Evolutionary conservation across 2,329 filamentous ascomycete genomes (phyloP).

Genomic region (Trichoderma sp.): DNA sequence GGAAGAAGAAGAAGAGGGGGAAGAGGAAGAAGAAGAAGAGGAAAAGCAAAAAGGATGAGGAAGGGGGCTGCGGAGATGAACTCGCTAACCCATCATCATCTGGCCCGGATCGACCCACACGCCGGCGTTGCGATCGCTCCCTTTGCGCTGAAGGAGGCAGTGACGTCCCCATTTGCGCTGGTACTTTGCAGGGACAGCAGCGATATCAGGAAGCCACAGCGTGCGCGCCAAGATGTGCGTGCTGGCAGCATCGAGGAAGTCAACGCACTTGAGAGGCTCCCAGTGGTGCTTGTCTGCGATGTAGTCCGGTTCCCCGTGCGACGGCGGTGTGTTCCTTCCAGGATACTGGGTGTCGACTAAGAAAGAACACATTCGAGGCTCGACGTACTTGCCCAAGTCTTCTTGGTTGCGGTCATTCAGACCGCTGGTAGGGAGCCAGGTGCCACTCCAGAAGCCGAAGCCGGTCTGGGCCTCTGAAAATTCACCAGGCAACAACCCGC

Average conservation of each 20-base stretch:
- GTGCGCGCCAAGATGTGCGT: slow-evolving; percentile 75
- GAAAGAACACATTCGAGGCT: slow-evolving; percentile 75
- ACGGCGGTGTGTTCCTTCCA: slow-evolving; percentile 49
- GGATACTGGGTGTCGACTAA: slow-evolving; percentile 86
- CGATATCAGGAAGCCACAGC: slow-evolving; percentile 76
- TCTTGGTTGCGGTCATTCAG: slow-evolving; percentile 93
- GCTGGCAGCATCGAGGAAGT: slow-evolving; percentile 76
- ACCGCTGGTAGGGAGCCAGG: slow-evolving; percentile 76
- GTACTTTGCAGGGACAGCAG: slow-evolving; percentile 67
- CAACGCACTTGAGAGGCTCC: slow-evolving; percentile 73
- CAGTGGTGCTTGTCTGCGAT: slow-evolving; percentile 72
- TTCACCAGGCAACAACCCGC: slow-evolving; percentile 84
- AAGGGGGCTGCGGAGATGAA: neutral
- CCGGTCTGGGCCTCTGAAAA: slow-evolving; percentile 74
- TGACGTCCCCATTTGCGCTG: slow-evolving; percentile 84
- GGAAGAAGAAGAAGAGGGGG: neutral
- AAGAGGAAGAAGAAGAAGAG: neutral
- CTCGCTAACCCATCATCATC: slow-evolving; percentile 24
- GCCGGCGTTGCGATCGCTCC: neutral
- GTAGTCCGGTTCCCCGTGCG: slow-evolving; percentile 78
- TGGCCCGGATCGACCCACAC: slow-evolving; percentile 16
- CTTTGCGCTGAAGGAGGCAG: slow-evolving; percentile 71
- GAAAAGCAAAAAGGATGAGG: too few species aligned
- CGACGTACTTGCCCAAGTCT: slow-evolving; percentile 82
- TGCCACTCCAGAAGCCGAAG: slow-evolving; percentile 77